Conservation (phyloP, 805 yeast species). For the Teunomyces aglyptinius region DNA sequence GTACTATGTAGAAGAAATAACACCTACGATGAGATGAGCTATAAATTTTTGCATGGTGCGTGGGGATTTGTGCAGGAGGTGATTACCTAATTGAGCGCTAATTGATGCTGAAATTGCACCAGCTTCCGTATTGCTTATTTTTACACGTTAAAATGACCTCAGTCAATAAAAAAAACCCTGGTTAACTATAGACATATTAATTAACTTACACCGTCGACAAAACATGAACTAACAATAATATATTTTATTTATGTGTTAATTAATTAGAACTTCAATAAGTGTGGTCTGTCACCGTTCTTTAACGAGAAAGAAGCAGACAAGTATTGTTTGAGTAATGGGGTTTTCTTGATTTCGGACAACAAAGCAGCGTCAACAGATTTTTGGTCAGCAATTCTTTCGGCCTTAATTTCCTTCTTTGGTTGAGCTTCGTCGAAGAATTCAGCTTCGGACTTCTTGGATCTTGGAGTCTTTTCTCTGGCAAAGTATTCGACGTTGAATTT, state of each 20-base stretch:
- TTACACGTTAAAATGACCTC: not conserved
- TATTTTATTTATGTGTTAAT: slow-evolving; percentile 5
- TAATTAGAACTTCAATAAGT: slow-evolving; percentile 89
- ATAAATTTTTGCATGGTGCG: slow-evolving; percentile 2
- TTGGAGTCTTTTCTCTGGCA: slow-evolving; percentile 88
- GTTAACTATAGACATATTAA: slow-evolving; percentile 1
- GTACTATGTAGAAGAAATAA: slow-evolving; percentile 9
- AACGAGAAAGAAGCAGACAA: slow-evolving; percentile 93
- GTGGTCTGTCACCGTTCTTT: slow-evolving; percentile 98
- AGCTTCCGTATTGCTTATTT: too few species aligned
- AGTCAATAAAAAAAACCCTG: slow-evolving; percentile 1
- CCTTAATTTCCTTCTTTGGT: slow-evolving; percentile 83
- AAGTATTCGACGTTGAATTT: slow-evolving; percentile 94
- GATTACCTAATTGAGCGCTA: not conserved
- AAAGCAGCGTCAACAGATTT: slow-evolving; percentile 91
- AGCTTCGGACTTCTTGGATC: slow-evolving; percentile 83
- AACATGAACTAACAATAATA: slow-evolving; percentile 2
- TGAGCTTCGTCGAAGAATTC: slow-evolving; percentile 79
- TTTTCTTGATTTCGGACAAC: slow-evolving; percentile 92
- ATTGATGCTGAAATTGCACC: too few species aligned
- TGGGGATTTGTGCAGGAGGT: slow-evolving; percentile 2
- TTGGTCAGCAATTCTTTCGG: slow-evolving; percentile 96
- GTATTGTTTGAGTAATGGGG: slow-evolving; percentile 96
- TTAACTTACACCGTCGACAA: slow-evolving; percentile 1
- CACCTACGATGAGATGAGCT: slow-evolving; percentile 14